Percentiles rank a stretch among this genome's conserved stretches.
phyloP scores from a whole-genome alignment of 2,329 filamentous ascomycete genomes.

The Nakataea oryzae region DNA sequence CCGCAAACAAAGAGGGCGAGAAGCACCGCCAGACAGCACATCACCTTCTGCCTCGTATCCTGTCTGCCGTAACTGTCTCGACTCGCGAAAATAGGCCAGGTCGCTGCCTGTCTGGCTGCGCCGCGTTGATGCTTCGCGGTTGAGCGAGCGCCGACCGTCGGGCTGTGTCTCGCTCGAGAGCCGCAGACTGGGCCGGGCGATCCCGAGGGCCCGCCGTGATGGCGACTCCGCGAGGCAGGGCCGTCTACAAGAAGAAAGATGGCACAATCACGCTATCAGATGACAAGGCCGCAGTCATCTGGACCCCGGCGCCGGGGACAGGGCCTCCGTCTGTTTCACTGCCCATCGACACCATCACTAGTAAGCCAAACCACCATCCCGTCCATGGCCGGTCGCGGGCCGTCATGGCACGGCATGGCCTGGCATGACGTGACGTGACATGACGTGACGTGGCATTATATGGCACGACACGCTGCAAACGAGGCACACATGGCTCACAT shows the following conservation, averaged over 20 bases:
- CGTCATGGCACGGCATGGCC: neutral
- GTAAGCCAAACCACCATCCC: constrained; percentile 35
- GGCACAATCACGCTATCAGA: constrained; percentile 66
- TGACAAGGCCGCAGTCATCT: constrained; percentile 66
- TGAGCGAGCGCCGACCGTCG: neutral
- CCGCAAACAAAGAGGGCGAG: neutral
- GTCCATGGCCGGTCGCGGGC: neutral
- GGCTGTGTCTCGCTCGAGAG: neutral
- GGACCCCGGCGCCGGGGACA: constrained; percentile 60
- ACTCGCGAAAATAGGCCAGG: neutral
- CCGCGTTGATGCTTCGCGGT: neutral
- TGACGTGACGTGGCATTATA: neutral
- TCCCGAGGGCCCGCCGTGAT: constrained; percentile 22
- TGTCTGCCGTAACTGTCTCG: neutral
- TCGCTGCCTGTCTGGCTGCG: neutral
- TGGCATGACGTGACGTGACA: neutral
- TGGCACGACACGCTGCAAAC: neutral
- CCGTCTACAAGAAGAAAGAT: constrained; percentile 92
- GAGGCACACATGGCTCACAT: neutral
- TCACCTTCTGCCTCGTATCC: neutral
- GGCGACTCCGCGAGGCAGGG: constrained; percentile 53
- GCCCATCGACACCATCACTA: constrained; percentile 67
- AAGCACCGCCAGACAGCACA: neutral
- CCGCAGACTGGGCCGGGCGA: neutral
- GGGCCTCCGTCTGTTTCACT: constrained; percentile 59